Base-by-base conservation (phyloP, 768 basidiomycete species). In the Mrakia blollopis region DNA sequence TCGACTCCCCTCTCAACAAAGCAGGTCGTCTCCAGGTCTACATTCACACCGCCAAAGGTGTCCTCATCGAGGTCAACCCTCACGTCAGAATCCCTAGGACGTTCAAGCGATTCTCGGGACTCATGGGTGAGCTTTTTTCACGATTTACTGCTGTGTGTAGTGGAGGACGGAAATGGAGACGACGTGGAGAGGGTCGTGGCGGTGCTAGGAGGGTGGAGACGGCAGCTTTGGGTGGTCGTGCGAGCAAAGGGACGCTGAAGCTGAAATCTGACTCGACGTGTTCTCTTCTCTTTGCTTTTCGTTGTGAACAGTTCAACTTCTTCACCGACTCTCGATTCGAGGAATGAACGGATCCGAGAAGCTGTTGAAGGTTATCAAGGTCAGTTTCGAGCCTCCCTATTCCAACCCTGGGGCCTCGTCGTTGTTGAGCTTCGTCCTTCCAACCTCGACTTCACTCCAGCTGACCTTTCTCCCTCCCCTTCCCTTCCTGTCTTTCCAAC, bases 1-100 rank as follows among this genome's bases (percentile, higher is more conserved):
- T 99, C 76, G 97, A 99, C 85, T 98, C 96, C 28, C 97, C 97
- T 1, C 85, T 99, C 63, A 99, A 99, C 88, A 98, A 98, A 85
- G 92, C 96, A 11, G 97, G 97, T 14, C 85, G 93, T 37, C 88
- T 98, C 16, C 97, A 98, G 84, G 94, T 99, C 25, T 99, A 96
- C 85, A 95, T 99, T 78, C 95, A 98, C 86, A 98, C 97, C 23
- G 92, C 94, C 25, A 93, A 92, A 81, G 94, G 94, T 54, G 92
- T 94, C 18, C 88, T 99, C 65, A 98, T 99, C 82, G 96, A 99
- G 85, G 94, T 98, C 80, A 98, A 99, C 84, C 97, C 97, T 3
- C 91, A 93, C 84, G 94, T 98, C 16, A 89, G 97, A 75, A 99
- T 99, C 81, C 97, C 97, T 16, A 88, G 97, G 79, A 99, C 97